Conservation (phyloP, 2,329 filamentous ascomycete species). For the Blumeria hordei region DNA sequence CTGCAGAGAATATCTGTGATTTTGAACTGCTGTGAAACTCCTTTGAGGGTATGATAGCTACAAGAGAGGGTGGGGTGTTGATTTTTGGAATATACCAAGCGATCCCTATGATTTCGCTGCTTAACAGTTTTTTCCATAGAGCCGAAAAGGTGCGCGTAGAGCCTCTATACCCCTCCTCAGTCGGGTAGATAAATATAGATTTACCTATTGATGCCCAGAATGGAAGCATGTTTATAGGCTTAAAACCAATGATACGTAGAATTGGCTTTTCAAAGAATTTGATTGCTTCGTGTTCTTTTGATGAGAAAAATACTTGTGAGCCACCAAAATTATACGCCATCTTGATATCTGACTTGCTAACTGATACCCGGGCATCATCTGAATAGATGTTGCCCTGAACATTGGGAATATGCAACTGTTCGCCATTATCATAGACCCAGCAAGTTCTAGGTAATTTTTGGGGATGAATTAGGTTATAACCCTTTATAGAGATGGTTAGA, state of each 20-base stretch:
- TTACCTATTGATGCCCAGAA: slow-evolving; percentile 71
- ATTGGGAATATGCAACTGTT: slow-evolving; percentile 56
- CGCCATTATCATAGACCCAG: slow-evolving; percentile 74
- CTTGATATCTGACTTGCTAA: slow-evolving; percentile 61
- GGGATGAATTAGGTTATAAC: slow-evolving; percentile 69
- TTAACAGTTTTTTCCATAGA: slow-evolving; percentile 64
- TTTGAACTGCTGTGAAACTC: slow-evolving; percentile 39
- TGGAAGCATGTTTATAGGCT: slow-evolving; percentile 48
- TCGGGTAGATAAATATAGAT: slow-evolving; percentile 82
- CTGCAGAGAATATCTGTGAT: slow-evolving; percentile 51
- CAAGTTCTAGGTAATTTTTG: slow-evolving; percentile 62
- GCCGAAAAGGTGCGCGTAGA: slow-evolving; percentile 85
- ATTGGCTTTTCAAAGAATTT: slow-evolving; percentile 60
- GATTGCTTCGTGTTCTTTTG: slow-evolving; percentile 58
- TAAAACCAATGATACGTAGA: slow-evolving; percentile 86
- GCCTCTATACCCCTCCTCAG: slow-evolving; percentile 69
- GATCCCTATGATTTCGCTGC: slow-evolving; percentile 56
- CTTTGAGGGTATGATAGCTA: slow-evolving; percentile 56
- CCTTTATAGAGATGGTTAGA: slow-evolving; percentile 72
- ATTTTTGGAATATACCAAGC: slow-evolving; percentile 72
- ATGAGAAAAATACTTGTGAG: slow-evolving; percentile 64
- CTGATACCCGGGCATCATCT: slow-evolving; percentile 49
- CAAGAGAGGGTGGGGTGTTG: slow-evolving; percentile 58
- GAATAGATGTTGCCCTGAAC: slow-evolving; percentile 52
- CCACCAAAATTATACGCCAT: slow-evolving; percentile 95